Evolutionary conservation across 176 grass and related monocot species (phyloP).

Genomic region (Alopecurus myosuroides): DNA sequence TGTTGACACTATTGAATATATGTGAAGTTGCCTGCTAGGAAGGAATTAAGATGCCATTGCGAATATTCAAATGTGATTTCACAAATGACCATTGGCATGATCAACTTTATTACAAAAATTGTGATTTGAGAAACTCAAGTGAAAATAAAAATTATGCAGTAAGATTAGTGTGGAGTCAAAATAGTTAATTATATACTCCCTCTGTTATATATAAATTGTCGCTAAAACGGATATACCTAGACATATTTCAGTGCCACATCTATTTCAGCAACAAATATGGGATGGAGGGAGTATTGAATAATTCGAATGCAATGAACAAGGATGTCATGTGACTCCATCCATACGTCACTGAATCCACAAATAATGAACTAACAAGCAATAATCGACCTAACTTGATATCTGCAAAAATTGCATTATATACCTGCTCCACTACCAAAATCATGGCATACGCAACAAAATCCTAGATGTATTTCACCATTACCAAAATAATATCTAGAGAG

Average conservation of each 20-base stretch:
- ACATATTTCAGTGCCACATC: too few species aligned
- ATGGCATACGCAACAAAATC: constrained; percentile 8
- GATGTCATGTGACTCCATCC: neutral
- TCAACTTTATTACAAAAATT: neutral
- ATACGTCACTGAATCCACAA: neutral
- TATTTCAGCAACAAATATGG: too few species aligned
- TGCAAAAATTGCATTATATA: constrained; percentile 5
- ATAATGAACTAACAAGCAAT: neutral
- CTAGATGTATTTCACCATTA: neutral
- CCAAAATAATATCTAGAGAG: neutral
- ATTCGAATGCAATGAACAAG: neutral
- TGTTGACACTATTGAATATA: neutral
- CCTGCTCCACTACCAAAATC: neutral
- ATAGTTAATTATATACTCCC: neutral
- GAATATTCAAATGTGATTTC: neutral
- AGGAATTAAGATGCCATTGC: neutral
- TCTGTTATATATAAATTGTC: too few species aligned
- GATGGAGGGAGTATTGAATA: too few species aligned
- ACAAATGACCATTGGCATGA: neutral
- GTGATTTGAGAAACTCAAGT: neutral
- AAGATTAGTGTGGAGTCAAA: constrained; percentile 1
- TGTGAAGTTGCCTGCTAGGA: neutral
- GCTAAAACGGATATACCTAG: too few species aligned
- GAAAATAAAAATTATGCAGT: neutral
- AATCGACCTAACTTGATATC: neutral